Base-by-base conservation (phyloP, 495 filamentous ascomycete genomes). In the Lepraria neglecta region DNA sequence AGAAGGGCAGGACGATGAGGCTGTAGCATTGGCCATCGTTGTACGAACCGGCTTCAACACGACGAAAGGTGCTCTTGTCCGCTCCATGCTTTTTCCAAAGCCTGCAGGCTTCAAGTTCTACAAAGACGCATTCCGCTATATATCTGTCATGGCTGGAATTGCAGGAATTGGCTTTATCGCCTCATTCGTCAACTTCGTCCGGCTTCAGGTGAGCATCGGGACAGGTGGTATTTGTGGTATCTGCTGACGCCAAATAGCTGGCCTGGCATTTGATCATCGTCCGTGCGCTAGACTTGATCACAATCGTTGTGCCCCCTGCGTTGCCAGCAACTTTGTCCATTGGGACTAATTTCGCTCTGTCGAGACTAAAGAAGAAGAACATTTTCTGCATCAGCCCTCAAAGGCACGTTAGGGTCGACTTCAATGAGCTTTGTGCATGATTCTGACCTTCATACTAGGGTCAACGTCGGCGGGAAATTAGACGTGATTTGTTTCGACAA, bases 361-460 rank as follows among this genome's bases (percentile, higher is more conserved):
- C 85, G 6, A 83, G 95, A 24, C 78, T 99, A 28, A 96, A 88
- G 73, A 80, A 83, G 61, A 90, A 94, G 67, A 78, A 88, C 30
- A 97, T 99, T 48, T 99, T 95, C 66, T 99, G 95, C 71, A 99
- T 97, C 63, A 97, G 91, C 66, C 95, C 95, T 1, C 95, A 99
- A 69, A 83, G 85, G 80, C 80, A 67, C 65, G 69, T 60, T 33
- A 47, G 28, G 48, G 43, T 10, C 11, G 12, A 28, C 21, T 17
- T 45, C 33, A 46, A 45, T 30, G 54, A 59, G 19, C 47, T 38
- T 21, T 31, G 33, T 31, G 10, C 47, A 57, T 31, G 40, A 31
- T 21, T 27, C 28, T 46, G 35, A 50, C 44, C 60, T 70, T 51
- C 70, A 19, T 21, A 12, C 35, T 54, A 82, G 87, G 63, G 92